Conservation (phyloP, 352 stramenopile genomes). For the Pythium oligandrum region DNA sequence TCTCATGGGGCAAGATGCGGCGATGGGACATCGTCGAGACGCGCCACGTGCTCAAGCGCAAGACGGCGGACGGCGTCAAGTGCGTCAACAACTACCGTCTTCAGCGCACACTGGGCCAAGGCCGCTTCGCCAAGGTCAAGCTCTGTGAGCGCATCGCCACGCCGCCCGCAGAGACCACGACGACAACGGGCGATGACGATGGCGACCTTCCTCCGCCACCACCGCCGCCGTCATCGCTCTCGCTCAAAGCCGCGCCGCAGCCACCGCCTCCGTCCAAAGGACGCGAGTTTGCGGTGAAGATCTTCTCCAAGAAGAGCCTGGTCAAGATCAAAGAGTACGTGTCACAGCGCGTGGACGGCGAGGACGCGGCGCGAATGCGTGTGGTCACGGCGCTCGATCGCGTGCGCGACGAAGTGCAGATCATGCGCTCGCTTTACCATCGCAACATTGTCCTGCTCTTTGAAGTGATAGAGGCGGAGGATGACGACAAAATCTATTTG, state of each 20-base stretch:
- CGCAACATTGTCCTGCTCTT: slow-evolving; percentile 89
- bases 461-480: slow-evolving; percentile 83
- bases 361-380: slow-evolving; percentile 37
- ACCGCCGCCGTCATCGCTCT: slow-evolving; percentile 7
- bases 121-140: slow-evolving; percentile 85
- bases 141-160: slow-evolving; percentile 59
- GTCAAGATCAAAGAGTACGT: slow-evolving; percentile 79
- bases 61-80: slow-evolving; percentile 44
- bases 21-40: slow-evolving; percentile 77
- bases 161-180: neutral
- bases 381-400: slow-evolving; percentile 77
- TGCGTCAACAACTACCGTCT: slow-evolving; percentile 81
- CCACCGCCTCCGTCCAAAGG: slow-evolving; percentile 12
- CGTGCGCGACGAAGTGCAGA: slow-evolving; percentile 78
- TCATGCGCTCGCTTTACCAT: slow-evolving; percentile 88
- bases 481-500: slow-evolving; percentile 79
- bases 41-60: slow-evolving; percentile 35
- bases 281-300: slow-evolving; percentile 78
- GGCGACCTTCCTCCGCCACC: slow-evolving; percentile 1
- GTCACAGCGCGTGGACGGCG: slow-evolving; percentile 12
- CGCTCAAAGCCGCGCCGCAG: neutral
- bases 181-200: neutral
- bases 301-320: slow-evolving; percentile 76
- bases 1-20: neutral
- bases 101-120: slow-evolving; percentile 61